phyloP scores from a whole-genome alignment of 306 rosid species.

The Prinsepia uniflora region DNA sequence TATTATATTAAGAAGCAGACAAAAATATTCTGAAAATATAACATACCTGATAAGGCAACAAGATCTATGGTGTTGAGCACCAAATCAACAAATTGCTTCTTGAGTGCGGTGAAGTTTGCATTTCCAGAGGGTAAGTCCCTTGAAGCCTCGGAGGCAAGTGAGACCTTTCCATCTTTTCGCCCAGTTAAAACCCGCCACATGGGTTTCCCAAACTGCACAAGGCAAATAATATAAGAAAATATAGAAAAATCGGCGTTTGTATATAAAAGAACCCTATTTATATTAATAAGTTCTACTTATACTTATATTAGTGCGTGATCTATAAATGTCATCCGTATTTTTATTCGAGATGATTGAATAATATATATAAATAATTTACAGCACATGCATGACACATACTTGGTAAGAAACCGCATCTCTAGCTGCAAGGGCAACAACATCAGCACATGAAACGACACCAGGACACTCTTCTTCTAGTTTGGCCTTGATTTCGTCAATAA shows the following conservation, averaged over 20 bases:
- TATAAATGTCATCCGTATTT: too few relatives aligned
- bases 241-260: too few relatives aligned
- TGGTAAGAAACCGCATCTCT: slow-evolving; percentile 38
- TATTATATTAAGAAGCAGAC: too few relatives aligned
- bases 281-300: too few relatives aligned
- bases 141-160: slow-evolving; percentile 23
- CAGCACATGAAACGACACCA: slow-evolving; percentile 36
- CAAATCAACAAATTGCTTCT: slow-evolving; percentile 17
- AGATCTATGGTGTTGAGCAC: slow-evolving; percentile 28
- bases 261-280: too few relatives aligned
- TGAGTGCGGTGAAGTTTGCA: slow-evolving; percentile 31
- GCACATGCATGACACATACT: slow-evolving; percentile 3
- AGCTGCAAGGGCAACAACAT: slow-evolving; percentile 35
- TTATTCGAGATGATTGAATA: neutral
- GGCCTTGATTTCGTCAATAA: slow-evolving; percentile 36
- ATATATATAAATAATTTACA: neutral
- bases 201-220: slow-evolving; percentile 21
- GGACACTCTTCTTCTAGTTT: slow-evolving; percentile 26
- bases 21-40: too few relatives aligned
- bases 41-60: slow-evolving; percentile 36
- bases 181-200: slow-evolving; percentile 31
- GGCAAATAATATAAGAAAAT: too few relatives aligned
- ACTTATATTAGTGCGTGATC: too few relatives aligned
- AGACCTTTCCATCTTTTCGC: slow-evolving; percentile 46
- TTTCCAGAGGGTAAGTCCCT: slow-evolving; percentile 34